These are phyloP conservation scores for Lactarius sanguifluus DNA, from an alignment of 768 basidiomycete species.

Conservation along the genomic window DNA sequence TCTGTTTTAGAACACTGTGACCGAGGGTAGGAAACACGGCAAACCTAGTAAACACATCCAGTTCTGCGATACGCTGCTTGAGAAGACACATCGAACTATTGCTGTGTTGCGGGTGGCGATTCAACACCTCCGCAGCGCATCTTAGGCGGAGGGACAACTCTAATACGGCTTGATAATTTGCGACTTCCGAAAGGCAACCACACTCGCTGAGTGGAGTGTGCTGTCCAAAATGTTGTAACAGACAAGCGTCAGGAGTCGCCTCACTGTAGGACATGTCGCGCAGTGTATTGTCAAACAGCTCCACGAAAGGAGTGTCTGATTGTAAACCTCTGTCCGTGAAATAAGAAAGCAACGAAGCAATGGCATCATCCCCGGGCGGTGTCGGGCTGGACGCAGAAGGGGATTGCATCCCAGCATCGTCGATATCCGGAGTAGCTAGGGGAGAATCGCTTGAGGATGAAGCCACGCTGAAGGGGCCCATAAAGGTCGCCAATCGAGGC, in stretches of 20 bases:
- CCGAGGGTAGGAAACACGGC: slow-evolving; percentile 29
- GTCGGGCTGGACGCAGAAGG: neutral
- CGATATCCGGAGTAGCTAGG: slow-evolving; percentile 1
- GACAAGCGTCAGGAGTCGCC: neutral
- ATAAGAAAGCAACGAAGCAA: slow-evolving; percentile 7
- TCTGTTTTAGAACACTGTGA: slow-evolving; percentile 1
- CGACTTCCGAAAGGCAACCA: slow-evolving; percentile 55
- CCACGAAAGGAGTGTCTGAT: neutral
- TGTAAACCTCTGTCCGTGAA: slow-evolving; percentile 1
- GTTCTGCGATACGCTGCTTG: slow-evolving; percentile 47
- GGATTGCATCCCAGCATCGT: neutral
- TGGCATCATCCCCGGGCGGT: neutral
- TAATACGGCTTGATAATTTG: slow-evolving; percentile 55
- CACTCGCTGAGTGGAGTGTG: slow-evolving; percentile 42
- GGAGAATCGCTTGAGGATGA: neutral
- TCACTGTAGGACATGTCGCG: slow-evolving; percentile 1
- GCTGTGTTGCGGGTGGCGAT: slow-evolving; percentile 45
- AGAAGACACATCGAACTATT: slow-evolving; percentile 38
- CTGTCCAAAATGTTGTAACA: neutral
- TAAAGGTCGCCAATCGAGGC: neutral
- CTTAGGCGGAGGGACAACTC: slow-evolving; percentile 66
- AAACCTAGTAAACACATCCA: slow-evolving; percentile 55
- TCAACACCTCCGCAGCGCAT: slow-evolving; percentile 55
- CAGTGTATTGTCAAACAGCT: slow-evolving; percentile 7
- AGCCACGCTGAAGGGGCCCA: neutral